These are phyloP conservation scores for Auricularia heimuer DNA, from an alignment of 768 basidiomycete species.

Conservation along the genomic window DNA sequence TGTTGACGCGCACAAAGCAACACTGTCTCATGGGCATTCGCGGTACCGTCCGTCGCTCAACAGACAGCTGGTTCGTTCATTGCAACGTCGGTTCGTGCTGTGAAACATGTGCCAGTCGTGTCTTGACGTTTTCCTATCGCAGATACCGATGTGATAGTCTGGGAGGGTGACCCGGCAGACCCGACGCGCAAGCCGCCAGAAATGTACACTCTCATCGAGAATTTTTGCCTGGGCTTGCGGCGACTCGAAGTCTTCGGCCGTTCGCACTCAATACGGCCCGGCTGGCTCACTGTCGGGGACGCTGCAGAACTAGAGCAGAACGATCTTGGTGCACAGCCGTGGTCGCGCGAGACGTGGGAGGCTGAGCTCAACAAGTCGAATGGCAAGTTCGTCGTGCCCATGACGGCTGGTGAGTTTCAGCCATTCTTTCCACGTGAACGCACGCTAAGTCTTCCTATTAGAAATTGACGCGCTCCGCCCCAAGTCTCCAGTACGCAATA, in stretches of 20 bases:
- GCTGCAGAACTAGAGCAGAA: slow-evolving; percentile 21
- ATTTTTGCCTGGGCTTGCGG: slow-evolving; percentile 90
- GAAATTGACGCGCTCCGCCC: slow-evolving; percentile 81
- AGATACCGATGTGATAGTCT: slow-evolving; percentile 96
- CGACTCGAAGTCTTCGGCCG: slow-evolving; percentile 86
- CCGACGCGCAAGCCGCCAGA: slow-evolving; percentile 87
- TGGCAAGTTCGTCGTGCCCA: slow-evolving; percentile 54
- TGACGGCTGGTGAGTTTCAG: slow-evolving; percentile 35
- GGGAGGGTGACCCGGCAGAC: slow-evolving; percentile 86
- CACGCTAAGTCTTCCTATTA: slow-evolving; percentile 13
- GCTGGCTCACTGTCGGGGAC: slow-evolving; percentile 76
- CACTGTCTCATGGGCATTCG: slow-evolving; percentile 97
- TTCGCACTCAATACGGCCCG: slow-evolving; percentile 56
- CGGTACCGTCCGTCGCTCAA: slow-evolving; percentile 89
- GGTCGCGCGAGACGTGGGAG: slow-evolving; percentile 16
- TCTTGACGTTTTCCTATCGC: background rate
- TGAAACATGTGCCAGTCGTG: background rate
- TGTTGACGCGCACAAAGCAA: slow-evolving; percentile 85
- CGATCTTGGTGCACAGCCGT: slow-evolving; percentile 30
- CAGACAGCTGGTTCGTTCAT: slow-evolving; percentile 94
- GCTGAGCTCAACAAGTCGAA: slow-evolving; percentile 43
- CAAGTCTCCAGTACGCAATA: slow-evolving; percentile 60
- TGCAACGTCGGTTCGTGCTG: slow-evolving; percentile 79
- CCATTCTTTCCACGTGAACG: slow-evolving; percentile 6
- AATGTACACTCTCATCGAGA: slow-evolving; percentile 92